Evolutionary conservation across 306 rosid genomes (phyloP), one percentile per base, ranked within the genome.

Genomic region (Trifolium pratense): DNA sequence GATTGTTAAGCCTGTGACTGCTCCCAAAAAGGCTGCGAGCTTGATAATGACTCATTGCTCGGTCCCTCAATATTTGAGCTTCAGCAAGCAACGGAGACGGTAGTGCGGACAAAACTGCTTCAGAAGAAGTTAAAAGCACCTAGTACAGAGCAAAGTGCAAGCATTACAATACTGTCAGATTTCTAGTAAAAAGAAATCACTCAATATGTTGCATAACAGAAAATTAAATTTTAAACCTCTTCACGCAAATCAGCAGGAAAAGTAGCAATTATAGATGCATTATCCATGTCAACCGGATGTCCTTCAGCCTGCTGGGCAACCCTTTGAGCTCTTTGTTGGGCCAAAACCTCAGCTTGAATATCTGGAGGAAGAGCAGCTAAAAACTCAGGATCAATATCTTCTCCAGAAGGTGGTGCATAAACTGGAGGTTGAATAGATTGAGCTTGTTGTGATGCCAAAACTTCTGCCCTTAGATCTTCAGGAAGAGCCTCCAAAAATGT

Each of bases 361-460:
- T 90, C 97, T 45, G 91, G 99, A 72, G 99, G 99, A 88, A 95
- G 99, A 72, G 99, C 99, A 57, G 99, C 99, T 85, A 95, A 85
- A 71, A 95, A 95, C 78, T 95, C 99, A 0, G 99, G 99, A 78
- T 95, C 99, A 86, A 95, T 95, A 83, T 95, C 97, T 13, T 92
- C 97, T 0, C 83, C 97, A 58, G 93, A 87, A 80, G 97, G 96
- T 45, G 97, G 90, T 5, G 93, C 96, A 87, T 84, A 84, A 18
- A 88, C 74, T 71, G 99, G 92, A 71, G 97, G 93, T 58, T 90
- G 99, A 83, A 89, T 82, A 20, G 97, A 81, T 57, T 91, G 99
- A 81, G 96, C 92, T 92, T 91, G 99, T 87, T 95, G 99, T 31
- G 97, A 90, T 75, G 99, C 97, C 71, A 95, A 87, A 76, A 95